phyloP scores from a whole-genome alignment of 2,329 filamentous ascomycete species.

The Paraphaeosphaeria minitans region DNA sequence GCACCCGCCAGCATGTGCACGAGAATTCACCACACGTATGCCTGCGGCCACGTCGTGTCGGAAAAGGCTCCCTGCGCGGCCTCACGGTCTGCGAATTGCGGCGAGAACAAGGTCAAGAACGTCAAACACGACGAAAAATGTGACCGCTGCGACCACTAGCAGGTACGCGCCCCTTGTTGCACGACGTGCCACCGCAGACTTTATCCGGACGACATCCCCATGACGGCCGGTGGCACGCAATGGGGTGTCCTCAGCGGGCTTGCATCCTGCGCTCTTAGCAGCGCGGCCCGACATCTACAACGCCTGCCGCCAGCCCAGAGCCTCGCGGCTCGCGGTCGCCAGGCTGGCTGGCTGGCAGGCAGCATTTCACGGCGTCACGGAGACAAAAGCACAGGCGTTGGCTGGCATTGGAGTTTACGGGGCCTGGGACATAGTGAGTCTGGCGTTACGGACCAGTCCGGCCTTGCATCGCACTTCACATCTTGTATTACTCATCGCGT shows the following conservation, averaged over 20 bases:
- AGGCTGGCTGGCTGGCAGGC: slow-evolving; percentile 35
- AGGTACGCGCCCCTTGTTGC: slow-evolving; percentile 33
- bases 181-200: slow-evolving; percentile 30
- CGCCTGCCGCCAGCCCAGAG: slow-evolving; percentile 25
- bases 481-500: slow-evolving; percentile 37
- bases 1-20: slow-evolving; percentile 50
- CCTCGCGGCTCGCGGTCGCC: slow-evolving; percentile 25
- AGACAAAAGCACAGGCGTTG: slow-evolving; percentile 48
- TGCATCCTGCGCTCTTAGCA: slow-evolving; percentile 32
- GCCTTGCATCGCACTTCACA: slow-evolving; percentile 42
- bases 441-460: slow-evolving; percentile 46
- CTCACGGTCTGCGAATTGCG: slow-evolving; percentile 51
- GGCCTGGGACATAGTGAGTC: slow-evolving; percentile 36
- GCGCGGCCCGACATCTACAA: slow-evolving; percentile 26
- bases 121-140: slow-evolving; percentile 57
- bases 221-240: slow-evolving; percentile 39
- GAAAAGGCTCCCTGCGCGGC: slow-evolving; percentile 54
- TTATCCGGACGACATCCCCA: slow-evolving; percentile 41
- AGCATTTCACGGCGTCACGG: slow-evolving; percentile 51
- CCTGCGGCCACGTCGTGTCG: slow-evolving; percentile 52
- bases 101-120: slow-evolving; percentile 49
- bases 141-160: slow-evolving; percentile 52
- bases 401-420: slow-evolving; percentile 40
- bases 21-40: slow-evolving; percentile 54
- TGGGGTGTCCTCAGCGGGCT: slow-evolving; percentile 30